Conservation (phyloP, 148 eudicot species). For the Nyssa sinensis region DNA sequence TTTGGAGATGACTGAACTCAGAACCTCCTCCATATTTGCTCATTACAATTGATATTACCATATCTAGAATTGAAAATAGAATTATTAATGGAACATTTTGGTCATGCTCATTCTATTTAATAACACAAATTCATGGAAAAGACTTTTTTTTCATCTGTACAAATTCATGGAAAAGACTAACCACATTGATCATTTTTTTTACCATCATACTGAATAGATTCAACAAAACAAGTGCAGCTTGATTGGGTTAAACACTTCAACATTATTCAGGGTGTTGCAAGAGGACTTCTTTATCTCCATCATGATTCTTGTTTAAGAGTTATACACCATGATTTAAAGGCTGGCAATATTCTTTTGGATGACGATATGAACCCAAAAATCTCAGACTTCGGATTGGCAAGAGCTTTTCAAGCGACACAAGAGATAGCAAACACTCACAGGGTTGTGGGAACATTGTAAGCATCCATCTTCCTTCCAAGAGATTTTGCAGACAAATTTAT, state of each 20-base stretch:
- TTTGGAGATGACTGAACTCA: no score
- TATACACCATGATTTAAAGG: constrained; percentile 45
- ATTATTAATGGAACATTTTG: no score
- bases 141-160: neutral
- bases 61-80: no score
- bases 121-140: neutral
- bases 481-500: neutral
- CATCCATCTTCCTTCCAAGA: neutral
- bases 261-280: constrained; percentile 34
- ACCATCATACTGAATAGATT: constrained; percentile 7
- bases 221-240: neutral
- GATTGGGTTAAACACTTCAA: constrained; percentile 32
- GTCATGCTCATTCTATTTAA: neutral
- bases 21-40: no score
- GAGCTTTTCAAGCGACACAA: constrained; percentile 29
- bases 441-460: constrained; percentile 48
- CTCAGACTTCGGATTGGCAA: constrained; percentile 43
- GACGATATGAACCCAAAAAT: constrained; percentile 37
- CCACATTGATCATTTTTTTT: neutral
- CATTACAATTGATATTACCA: no score
- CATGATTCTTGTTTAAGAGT: constrained; percentile 45
- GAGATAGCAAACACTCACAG: constrained; percentile 30
- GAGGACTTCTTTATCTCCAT: constrained; percentile 50
- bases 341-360: constrained; percentile 43
- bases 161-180: neutral